Conservation (phyloP, 306 rosid genomes). For the Malus domestica region ASM211411v1 NC_041793.1:3580001-3580500, state of each 20-base stretch:
- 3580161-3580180: background rate
- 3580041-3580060: background rate
- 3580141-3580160: background rate
- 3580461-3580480: background rate
- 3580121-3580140: background rate
- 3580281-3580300: conserved; percentile 67
- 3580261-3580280: conserved; percentile 58
- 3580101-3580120: background rate
- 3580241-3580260: conserved; percentile 29
- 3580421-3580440: background rate
- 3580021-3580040: background rate
- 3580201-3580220: conserved; percentile 57
- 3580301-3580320: background rate
- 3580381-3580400: background rate
- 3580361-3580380: background rate
- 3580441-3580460: background rate
- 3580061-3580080: background rate
- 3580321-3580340: background rate
- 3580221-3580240: conserved; percentile 52
- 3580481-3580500: background rate
- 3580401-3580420: background rate
- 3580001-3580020: background rate
- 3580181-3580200: background rate
- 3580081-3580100: conserved; percentile 9
- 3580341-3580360: background rate